Base-by-base conservation (phyloP, 768 basidiomycete genomes). In the Collybia sp. region DNA sequence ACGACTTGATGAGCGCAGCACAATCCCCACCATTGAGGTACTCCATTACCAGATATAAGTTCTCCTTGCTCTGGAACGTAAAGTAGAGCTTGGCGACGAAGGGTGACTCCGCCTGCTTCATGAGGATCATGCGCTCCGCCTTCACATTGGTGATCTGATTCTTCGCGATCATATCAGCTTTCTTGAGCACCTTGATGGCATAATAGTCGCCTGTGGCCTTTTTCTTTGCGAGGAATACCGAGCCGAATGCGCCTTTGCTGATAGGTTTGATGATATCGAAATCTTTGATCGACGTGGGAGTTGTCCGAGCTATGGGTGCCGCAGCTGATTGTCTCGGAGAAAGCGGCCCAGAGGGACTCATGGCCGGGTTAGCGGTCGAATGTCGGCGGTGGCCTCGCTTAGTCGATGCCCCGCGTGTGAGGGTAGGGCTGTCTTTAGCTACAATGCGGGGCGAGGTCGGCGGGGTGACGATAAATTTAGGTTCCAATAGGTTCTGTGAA, bases 121-220 rank as follows among this genome's bases (percentile, higher is more conserved):
- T 99, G 55, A 99, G 77, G 58, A 99, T 99, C 85, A 96, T 98
- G 47, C 96, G 80, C 71, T 99, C 96, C 1, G 96, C 96, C 69
- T 98, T 98, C 65, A 99, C 96, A 62, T 98, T 99, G 41, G 96
- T 98, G 63, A 99, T 95, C 66, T 99, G 96, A 71, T 99, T 99
- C 79, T 99, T 99, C 34, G 96, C 91, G 63, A 99, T 98, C 96
- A 99, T 99, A 68, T 99, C 96, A n/a, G 93, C 92, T 72, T 99
- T 99, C 73, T 95, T 97, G 61, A 99, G 69, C n/a, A 98, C 94
- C 68, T 99, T 99, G 80, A 99, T 95, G 19, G 96, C 96, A 68
- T 87, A 99, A 67, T 97, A 98, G 66, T 98, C 96, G 43, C 96
- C 96, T 2, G 96, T 99, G 5, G 79, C 88, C 58, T 92, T 94